A percentile compares a stretch with the other conserved stretches of the same genome.
These are phyloP conservation scores for Escallonia herrerae DNA, from an alignment of 129 eudicot species.

Conservation along the genomic window DNA sequence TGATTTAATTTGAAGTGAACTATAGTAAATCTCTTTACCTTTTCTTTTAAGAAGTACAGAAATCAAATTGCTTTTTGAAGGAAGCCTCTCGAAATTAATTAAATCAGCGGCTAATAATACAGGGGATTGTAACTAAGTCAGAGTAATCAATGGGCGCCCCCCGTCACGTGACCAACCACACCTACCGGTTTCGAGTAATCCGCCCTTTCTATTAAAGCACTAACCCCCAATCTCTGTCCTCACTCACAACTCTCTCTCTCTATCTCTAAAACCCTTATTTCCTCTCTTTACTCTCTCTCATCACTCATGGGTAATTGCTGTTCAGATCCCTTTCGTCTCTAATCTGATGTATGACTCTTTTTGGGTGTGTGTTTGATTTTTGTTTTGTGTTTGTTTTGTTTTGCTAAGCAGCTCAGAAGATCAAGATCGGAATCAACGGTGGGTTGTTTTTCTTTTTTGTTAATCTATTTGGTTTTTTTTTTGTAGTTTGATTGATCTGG, in stretches of 20 bases:
- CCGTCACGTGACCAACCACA: neutral
- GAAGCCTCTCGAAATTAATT: neutral
- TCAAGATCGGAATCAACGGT: slow-evolving; percentile 98
- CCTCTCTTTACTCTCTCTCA: slow-evolving; percentile 2
- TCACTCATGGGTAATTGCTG: slow-evolving; percentile 29
- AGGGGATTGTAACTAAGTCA: neutral
- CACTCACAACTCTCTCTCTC: slow-evolving; percentile 7
- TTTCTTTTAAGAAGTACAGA: slow-evolving; percentile 29
- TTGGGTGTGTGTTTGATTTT: neutral
- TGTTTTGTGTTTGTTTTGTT: slow-evolving; percentile 6
- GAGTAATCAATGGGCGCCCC: no score
- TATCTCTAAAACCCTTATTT: slow-evolving; percentile 14
- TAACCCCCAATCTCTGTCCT: neutral
- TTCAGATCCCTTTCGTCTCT: neutral
- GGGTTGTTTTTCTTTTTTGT: neutral
- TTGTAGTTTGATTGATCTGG: neutral
- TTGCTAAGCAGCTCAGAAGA: slow-evolving; percentile 46
- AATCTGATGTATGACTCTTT: neutral
- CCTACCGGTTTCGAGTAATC: neutral
- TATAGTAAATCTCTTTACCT: slow-evolving; percentile 14
- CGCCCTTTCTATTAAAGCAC: neutral
- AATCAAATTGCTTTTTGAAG: no score
- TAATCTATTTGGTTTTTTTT: neutral
- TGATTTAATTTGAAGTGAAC: no score
- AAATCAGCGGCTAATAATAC: neutral